These are phyloP conservation scores for Rhodamnia argentea DNA, from an alignment of 345 rosid species.

Conservation along the genomic window DNA sequence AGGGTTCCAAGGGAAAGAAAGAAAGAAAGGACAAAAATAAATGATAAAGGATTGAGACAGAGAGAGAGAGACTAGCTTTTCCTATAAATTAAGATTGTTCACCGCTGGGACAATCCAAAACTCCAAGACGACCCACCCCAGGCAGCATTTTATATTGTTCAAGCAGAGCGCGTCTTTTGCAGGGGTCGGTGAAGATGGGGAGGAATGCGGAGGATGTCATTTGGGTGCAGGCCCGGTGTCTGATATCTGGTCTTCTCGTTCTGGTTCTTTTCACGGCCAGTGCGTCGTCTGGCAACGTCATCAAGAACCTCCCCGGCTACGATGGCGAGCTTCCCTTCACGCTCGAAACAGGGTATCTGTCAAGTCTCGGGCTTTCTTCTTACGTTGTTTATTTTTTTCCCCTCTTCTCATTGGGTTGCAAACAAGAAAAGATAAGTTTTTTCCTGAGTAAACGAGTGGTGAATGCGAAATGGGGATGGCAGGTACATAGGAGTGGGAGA, in stretches of 20 bases:
- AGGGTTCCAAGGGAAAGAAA: too few species aligned
- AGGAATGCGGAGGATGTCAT: not conserved
- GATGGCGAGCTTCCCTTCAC: slow-evolving; percentile 3
- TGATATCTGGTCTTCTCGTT: too few species aligned
- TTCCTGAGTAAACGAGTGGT: not conserved
- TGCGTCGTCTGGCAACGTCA: not conserved
- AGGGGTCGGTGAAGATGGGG: not conserved
- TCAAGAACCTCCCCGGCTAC: not conserved
- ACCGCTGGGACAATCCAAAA: not conserved
- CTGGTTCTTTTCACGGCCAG: not conserved
- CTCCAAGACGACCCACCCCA: not conserved
- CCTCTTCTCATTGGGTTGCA: not conserved
- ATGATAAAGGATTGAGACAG: not conserved
- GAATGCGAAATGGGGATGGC: not conserved
- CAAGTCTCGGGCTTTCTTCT: not conserved
- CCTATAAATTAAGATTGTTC: not conserved
- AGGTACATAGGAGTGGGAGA: slow-evolving; percentile 13
- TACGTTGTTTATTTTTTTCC: not conserved
- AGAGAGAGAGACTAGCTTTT: not conserved
- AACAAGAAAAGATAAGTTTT: not conserved
- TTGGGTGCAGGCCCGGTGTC: not conserved
- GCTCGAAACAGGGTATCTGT: slow-evolving; percentile 1
- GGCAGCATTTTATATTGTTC: not conserved
- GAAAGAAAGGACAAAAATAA: too few species aligned
- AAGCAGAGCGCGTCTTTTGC: not conserved